A percentile compares a stretch with the other conserved stretches of the same genome.
phyloP scores from a whole-genome alignment of 257 asterid species.

The Linderniella brevidens region DNA sequence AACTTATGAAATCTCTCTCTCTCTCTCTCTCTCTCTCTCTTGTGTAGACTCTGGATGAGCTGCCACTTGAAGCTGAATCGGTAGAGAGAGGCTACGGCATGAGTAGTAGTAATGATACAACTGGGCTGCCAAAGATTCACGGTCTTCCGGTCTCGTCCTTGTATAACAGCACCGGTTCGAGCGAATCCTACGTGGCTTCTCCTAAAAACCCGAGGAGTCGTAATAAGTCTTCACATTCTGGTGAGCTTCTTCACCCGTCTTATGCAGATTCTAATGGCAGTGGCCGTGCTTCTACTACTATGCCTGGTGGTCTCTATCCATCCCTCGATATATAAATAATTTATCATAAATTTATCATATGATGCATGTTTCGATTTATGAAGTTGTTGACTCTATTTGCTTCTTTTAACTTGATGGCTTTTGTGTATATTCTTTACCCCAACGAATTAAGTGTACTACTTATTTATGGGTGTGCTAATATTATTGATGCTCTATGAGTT shows the following conservation, averaged over 20 bases:
- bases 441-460: too few species aligned
- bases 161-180: conserved; percentile 32
- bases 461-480: too few species aligned
- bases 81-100: conserved; percentile 82
- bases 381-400: too few species aligned
- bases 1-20: not conserved
- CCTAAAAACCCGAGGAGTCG: conserved; percentile 32
- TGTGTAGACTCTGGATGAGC: conserved; percentile 68
- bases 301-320: conserved; percentile 33
- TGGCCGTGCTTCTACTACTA: conserved; percentile 21
- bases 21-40: not conserved
- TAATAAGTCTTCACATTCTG: conserved; percentile 74
- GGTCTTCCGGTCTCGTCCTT: conserved; percentile 80
- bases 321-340: conserved; percentile 25
- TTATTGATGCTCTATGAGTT: too few species aligned
- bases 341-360: too few species aligned
- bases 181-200: conserved; percentile 39
- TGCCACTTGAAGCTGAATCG: conserved; percentile 82
- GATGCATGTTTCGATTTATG: not conserved
- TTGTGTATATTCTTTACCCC: too few species aligned
- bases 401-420: too few species aligned
- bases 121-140: conserved; percentile 84
- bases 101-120: conserved; percentile 33
- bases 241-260: conserved; percentile 55
- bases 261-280: conserved; percentile 49